These are phyloP conservation scores for Aureobasidium mangrovei DNA, from an alignment of 2,329 filamentous ascomycete species.

Conservation along the genomic window DNA sequence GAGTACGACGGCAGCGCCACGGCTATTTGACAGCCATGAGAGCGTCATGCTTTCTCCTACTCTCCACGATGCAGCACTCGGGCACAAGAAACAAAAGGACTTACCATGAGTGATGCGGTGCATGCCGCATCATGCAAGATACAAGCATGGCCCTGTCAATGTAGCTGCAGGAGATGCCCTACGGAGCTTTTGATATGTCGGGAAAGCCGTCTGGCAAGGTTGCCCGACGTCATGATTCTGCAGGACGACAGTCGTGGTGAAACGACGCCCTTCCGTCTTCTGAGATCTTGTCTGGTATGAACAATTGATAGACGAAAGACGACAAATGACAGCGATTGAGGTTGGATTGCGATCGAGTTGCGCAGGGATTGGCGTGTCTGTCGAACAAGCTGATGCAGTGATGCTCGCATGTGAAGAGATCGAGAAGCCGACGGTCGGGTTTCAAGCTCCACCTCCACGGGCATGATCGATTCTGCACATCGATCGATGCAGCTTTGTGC, in stretches of 20 bases:
- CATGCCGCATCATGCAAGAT: conserved; percentile 4
- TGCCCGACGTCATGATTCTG: conserved; percentile 8
- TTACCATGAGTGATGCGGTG: background rate
- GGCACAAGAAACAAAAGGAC: too few species aligned
- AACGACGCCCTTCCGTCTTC: background rate
- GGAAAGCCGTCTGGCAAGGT: background rate
- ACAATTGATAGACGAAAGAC: too few species aligned
- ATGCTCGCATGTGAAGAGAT: background rate
- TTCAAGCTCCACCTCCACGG: background rate
- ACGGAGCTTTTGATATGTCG: background rate
- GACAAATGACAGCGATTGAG: too few species aligned
- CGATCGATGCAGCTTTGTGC: background rate
- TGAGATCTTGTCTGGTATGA: too few species aligned
- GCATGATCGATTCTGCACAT: conserved; percentile 6
- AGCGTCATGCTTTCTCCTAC: background rate
- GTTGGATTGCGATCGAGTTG: too few species aligned
- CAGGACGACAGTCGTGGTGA: background rate
- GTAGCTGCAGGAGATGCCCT: conserved; percentile 2
- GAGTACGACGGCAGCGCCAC: background rate
- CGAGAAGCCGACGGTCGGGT: background rate
- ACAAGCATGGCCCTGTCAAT: conserved; percentile 6
- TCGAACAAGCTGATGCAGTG: too few species aligned
- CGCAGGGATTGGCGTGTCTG: too few species aligned
- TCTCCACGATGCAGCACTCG: background rate
- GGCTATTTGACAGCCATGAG: background rate